Conservation (phyloP, 257 asterid species). For the Coffea eugenioides region DNA sequence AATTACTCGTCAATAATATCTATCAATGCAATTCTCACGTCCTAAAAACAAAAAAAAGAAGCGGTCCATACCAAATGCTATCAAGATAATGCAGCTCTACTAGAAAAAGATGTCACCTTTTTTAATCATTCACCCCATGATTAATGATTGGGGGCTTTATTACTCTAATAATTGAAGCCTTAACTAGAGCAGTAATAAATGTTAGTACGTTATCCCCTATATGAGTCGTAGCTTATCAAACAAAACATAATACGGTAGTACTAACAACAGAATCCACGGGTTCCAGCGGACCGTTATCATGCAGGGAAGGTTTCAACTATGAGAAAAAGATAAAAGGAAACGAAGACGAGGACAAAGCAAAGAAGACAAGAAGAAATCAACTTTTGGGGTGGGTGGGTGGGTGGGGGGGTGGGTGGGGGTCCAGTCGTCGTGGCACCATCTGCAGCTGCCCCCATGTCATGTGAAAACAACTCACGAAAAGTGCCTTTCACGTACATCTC, state of each 20-base stretch:
- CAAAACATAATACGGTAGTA: not conserved
- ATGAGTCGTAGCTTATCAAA: not conserved
- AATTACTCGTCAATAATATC: too few species aligned
- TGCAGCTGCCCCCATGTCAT: not conserved
- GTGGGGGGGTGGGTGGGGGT: too few species aligned
- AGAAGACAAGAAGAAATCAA: not conserved
- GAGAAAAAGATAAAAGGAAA: too few species aligned
- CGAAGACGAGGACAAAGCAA: too few species aligned
- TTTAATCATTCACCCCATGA: not conserved
- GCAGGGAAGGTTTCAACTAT: conserved; percentile 6
- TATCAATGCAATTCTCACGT: too few species aligned
- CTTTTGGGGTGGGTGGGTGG: too few species aligned
- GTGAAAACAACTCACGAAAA: not conserved
- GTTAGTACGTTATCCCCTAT: not conserved
- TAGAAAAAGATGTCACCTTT: too few species aligned
- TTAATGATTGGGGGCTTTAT: not conserved
- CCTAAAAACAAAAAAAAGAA: too few species aligned
- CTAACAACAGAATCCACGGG: not conserved
- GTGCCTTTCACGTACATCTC: not conserved
- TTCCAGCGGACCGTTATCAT: not conserved
- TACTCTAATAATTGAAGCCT: not conserved
- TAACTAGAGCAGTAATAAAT: too few species aligned
- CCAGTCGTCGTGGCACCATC: not conserved
- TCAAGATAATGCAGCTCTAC: too few species aligned
- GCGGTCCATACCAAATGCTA: too few species aligned